Evolutionary conservation across 106 monocot genomes (phyloP), one percentile per base, ranked within the genome.

Genomic region (Amphibolis antarctica): DNA sequence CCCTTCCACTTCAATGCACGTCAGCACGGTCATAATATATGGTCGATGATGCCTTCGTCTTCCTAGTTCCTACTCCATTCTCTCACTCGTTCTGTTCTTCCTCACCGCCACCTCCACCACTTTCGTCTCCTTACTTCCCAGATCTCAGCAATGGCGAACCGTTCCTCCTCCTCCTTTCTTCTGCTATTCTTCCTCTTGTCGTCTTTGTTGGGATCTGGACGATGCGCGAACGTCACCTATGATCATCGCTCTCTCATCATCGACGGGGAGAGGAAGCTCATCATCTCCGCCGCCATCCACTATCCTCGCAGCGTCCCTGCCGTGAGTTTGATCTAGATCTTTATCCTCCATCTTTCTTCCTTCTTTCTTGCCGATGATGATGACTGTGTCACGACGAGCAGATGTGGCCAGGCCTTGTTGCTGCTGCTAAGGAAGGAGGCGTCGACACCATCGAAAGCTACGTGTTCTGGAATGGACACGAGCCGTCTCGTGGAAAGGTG

Each of bases 401-500:
- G 93, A 93, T 93, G 93, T 93, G 93, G 93, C 93, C 93, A 3
- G 79, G 79, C 43, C 81, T 93, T 30, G 83, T 89, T 28, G 81
- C 82, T 5, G 58, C 82, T 14, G 93, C 85, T 0, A 93, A 93
- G 74, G 81, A 83, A 12, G 93, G 93, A 27, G 93, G 93, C 14
- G 67, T 59, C 54, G 81, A 93, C 55, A 75, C 66, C 23, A 86
- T 93, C 50, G 93, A 93, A 70, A 81, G 83, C 23, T 93, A 93
- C 68, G 93, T 93, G 42, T 93, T 93, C 75, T 93, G 93, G 93
- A 93, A 93, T 64, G 93, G 93, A 28, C 93, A 93, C 71, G 93
- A 93, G 62, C 81, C 64, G 28, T 85, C 88, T 15, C 93, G 83
- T 7, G 89, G 60, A 60, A 60, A 42, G 17, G 60, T 60, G 27